Base-by-base conservation (phyloP, 2,329 filamentous ascomycete genomes). In the Neurospora sp. region DNA sequence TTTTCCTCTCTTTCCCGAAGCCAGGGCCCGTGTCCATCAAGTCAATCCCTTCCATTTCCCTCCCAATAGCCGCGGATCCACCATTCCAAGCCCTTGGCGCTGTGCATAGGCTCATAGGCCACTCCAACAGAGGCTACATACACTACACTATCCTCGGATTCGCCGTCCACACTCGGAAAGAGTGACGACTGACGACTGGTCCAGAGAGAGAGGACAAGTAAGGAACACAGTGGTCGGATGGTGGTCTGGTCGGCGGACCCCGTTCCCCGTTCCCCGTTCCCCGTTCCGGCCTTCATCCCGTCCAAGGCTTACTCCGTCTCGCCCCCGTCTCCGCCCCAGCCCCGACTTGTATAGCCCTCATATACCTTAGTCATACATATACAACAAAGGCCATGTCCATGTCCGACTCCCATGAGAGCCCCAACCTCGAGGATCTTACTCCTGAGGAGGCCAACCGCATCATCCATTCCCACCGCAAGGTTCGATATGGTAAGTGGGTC, bases 401-500 rank as follows among this genome's bases (percentile, higher is more conserved):
- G 83, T 77, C 81, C 71, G 83, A 84, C 70, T 78, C 80, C 71
- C 79, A 81, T 68, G 80, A 81, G 68, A 79, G 81, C 68, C 81
- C 84, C 68, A 81, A 81, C 72, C 79, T 88, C 72, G 84, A 88
- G 77, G 84, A 87, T 75, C 81, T 89, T 76, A 89, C 86, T 66
- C 85, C 87, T 10, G 88, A 90, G 77, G 88, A 90, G 79, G 88
- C 87, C 73, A 90, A 82, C 77, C 86, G 87, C 75, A 90, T 90
- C 80, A 90, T 90, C 74, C 88, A 90, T 77, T 89, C 87, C 68
- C 88, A 90, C 77, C 86, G 88, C 74, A 90, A 90, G 79, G 88
- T 90, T 70, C 85, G 88, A 76, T 90, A 90, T 79, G 88, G 88
- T 89, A 83, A 77, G 87, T 81, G 38, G 66, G 68, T 43, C 68